A percentile compares a stretch with the other conserved stretches of the same genome.
Conservation (phyloP, 495 filamentous ascomycete species). For the Amniculicola lignicola region DNA sequence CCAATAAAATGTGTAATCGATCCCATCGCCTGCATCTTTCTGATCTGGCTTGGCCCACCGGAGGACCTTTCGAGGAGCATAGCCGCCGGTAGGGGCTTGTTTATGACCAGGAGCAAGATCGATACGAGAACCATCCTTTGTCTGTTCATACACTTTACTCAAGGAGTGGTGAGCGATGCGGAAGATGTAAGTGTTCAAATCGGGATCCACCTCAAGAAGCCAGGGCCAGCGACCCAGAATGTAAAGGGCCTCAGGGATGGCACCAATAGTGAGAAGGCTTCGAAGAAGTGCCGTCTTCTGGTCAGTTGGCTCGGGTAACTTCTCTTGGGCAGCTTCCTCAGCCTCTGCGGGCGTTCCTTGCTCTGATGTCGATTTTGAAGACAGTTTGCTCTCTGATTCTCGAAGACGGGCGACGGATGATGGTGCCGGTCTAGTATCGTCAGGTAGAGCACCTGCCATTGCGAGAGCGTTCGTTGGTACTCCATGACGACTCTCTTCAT, state of each 20-base stretch:
- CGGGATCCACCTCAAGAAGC: slow-evolving; percentile 77
- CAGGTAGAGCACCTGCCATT: slow-evolving; percentile 80
- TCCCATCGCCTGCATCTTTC: slow-evolving; percentile 66
- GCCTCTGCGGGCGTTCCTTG: slow-evolving; percentile 43
- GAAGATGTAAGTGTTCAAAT: slow-evolving; percentile 73
- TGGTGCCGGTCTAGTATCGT: slow-evolving; percentile 65
- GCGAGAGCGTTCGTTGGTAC: slow-evolving; percentile 81
- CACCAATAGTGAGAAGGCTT: slow-evolving; percentile 84
- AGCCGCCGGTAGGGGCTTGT: slow-evolving; percentile 40
- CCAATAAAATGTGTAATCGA: slow-evolving; percentile 88
- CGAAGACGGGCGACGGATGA: slow-evolving; percentile 26
- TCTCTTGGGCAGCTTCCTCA: slow-evolving; percentile 54
- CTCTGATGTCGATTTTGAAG: slow-evolving; percentile 47
- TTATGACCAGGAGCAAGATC: neutral
- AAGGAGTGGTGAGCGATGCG: slow-evolving; percentile 80
- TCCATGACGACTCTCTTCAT: slow-evolving; percentile 61
- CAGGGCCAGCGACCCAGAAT: slow-evolving; percentile 89
- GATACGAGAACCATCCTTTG: slow-evolving; percentile 46
- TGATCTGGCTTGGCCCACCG: slow-evolving; percentile 78
- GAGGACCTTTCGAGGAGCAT: slow-evolving; percentile 68
- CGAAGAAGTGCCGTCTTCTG: slow-evolving; percentile 84
- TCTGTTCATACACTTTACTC: slow-evolving; percentile 59
- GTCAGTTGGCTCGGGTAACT: slow-evolving; percentile 76
- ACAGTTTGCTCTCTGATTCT: slow-evolving; percentile 23
- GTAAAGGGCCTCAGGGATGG: slow-evolving; percentile 87